Conservation (phyloP, 495 filamentous ascomycete species). For the Parathielavia appendiculata region DNA sequence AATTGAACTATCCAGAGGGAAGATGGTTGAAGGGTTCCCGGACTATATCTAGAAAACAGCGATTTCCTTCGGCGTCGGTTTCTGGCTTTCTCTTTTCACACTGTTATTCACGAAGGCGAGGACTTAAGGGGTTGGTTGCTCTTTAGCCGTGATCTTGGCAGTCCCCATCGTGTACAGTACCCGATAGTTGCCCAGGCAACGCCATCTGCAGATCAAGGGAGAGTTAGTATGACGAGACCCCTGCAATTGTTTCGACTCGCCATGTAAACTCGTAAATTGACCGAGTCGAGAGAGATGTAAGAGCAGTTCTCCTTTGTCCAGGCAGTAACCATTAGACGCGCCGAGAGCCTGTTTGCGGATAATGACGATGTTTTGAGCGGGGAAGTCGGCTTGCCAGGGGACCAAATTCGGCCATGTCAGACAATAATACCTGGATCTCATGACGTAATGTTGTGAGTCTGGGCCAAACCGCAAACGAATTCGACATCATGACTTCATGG, state of each 20-base stretch:
- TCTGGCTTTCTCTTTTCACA: not conserved
- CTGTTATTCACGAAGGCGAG: too few relatives aligned
- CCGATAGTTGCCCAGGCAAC: not conserved
- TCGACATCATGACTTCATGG: conserved; percentile 1
- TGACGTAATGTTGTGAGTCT: not conserved
- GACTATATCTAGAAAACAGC: too few relatives aligned
- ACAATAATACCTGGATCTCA: not conserved
- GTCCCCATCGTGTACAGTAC: not conserved
- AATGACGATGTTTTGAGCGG: not conserved
- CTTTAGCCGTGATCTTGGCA: not conserved
- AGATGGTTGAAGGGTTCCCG: too few relatives aligned
- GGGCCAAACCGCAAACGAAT: not conserved
- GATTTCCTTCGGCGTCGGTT: not conserved
- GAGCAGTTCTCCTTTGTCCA: not conserved
- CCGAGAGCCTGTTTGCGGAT: not conserved
- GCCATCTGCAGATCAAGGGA: not conserved
- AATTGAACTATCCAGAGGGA: too few relatives aligned
- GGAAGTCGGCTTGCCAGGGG: not conserved
- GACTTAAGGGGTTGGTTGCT: too few relatives aligned
- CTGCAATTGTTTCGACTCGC: not conserved
- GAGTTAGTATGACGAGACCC: not conserved
- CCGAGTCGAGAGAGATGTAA: too few relatives aligned
- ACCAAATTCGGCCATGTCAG: not conserved
- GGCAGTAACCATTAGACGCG: not conserved
- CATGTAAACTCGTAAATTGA: too few relatives aligned